Percentiles rank a stretch among this genome's conserved stretches.
phyloP scores from a whole-genome alignment of 768 basidiomycete species.

The Auriscalpium microsporum region DNA sequence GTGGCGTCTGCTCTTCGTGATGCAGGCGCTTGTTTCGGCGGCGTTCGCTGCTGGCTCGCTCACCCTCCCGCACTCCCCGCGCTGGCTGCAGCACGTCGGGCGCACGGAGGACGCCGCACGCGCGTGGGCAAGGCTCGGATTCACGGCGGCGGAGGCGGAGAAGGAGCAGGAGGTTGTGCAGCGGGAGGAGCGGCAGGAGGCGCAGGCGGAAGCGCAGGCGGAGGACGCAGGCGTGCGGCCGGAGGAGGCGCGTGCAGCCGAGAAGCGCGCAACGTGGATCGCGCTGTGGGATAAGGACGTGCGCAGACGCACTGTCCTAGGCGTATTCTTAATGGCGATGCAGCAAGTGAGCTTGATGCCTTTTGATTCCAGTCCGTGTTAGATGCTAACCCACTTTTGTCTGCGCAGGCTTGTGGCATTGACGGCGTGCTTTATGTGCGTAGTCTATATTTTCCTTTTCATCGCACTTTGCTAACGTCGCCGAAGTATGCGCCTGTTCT shows the following conservation, averaged over 20 bases:
- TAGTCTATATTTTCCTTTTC: neutral
- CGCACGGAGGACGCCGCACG: slow-evolving; percentile 25
- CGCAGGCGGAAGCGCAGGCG: neutral
- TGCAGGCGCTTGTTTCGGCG: slow-evolving; percentile 25
- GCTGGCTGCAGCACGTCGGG: slow-evolving; percentile 33
- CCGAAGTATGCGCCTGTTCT: slow-evolving; percentile 37
- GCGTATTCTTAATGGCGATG: slow-evolving; percentile 37
- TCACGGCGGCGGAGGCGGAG: slow-evolving; percentile 19
- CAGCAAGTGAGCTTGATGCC: slow-evolving; percentile 24
- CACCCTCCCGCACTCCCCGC: slow-evolving; percentile 31
- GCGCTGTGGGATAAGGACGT: slow-evolving; percentile 22
- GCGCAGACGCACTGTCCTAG: slow-evolving; percentile 29
- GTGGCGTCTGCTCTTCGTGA: slow-evolving; percentile 31
- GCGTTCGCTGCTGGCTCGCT: slow-evolving; percentile 23
- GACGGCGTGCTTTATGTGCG: slow-evolving; percentile 28
- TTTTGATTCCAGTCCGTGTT: too few relatives aligned
- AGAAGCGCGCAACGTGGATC: slow-evolving; percentile 9
- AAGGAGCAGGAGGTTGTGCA: slow-evolving; percentile 21
- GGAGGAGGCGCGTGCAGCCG: too few relatives aligned
- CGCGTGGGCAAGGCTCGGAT: slow-evolving; percentile 19
- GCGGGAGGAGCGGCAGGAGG: neutral
- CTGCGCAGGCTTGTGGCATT: slow-evolving; percentile 24
- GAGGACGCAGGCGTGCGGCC: neutral
- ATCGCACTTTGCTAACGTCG: neutral
- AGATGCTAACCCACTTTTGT: too few relatives aligned